Conservation (phyloP, 495 filamentous ascomycete genomes). For the Penicillium lividum region DNA sequence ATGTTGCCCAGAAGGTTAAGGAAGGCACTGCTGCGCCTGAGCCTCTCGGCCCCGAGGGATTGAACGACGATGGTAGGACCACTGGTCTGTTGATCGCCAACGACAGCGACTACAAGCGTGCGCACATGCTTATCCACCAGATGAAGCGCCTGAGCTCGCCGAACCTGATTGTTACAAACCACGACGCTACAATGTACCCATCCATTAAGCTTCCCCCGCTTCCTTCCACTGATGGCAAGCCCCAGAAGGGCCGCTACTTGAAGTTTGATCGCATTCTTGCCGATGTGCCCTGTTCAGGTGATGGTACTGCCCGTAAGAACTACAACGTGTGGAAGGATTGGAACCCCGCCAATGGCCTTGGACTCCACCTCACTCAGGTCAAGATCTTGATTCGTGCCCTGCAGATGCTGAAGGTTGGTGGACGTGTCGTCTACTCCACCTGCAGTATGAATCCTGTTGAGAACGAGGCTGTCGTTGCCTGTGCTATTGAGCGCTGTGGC, state of each 20-base stretch:
- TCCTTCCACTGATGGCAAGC: conserved; percentile 49
- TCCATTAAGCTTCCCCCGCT: conserved; percentile 71
- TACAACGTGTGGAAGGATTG: conserved; percentile 91
- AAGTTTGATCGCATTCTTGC: conserved; percentile 97
- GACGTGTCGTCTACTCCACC: conserved; percentile 92
- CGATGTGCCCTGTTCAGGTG: conserved; percentile 95
- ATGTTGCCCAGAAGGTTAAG: conserved; percentile 55
- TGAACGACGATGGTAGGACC: conserved; percentile 79
- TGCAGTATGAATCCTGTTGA: conserved; percentile 98
- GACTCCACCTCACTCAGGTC: conserved; percentile 79
- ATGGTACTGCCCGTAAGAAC: conserved; percentile 92
- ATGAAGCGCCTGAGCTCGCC: conserved; percentile 95
- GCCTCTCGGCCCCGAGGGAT: conserved; percentile 46
- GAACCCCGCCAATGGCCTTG: conserved; percentile 78
- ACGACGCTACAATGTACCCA: conserved; percentile 95
- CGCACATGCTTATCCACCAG: conserved; percentile 96
- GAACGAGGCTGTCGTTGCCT: conserved; percentile 89
- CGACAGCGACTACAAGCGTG: conserved; percentile 91
- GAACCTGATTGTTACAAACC: conserved; percentile 95
- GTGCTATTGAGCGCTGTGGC: conserved; percentile 87
- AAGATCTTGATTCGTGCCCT: conserved; percentile 89
- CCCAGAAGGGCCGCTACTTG: conserved; percentile 66
- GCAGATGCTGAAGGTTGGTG: conserved; percentile 95
- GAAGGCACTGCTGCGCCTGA: conserved; percentile 51
- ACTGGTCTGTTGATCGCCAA: conserved; percentile 94